A percentile compares a stretch with the other conserved stretches of the same genome.
Evolutionary conservation across 1,284 basidiomycete genomes (phyloP).

Genomic region (Boletus putidus): DNA sequence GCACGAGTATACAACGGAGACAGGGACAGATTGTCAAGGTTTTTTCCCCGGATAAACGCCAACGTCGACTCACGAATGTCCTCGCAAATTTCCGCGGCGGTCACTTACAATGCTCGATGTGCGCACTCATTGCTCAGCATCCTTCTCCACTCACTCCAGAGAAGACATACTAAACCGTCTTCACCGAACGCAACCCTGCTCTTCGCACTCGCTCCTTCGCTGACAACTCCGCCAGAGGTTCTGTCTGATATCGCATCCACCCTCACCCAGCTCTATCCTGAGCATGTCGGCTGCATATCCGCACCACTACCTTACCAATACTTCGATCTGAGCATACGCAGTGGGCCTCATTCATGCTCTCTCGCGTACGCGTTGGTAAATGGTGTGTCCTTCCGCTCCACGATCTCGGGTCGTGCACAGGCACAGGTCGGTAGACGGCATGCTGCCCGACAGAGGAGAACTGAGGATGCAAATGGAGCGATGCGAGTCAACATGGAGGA

Average conservation of each 20-base stretch:
- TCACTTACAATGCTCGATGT: conserved; percentile 23
- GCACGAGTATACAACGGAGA: background rate
- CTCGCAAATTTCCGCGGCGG: conserved; percentile 20
- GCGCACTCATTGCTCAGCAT: conserved; percentile 22
- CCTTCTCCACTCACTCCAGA: conserved; percentile 16
- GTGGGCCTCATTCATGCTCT: conserved; percentile 48
- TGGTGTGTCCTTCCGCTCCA: conserved; percentile 55
- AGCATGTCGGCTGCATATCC: conserved; percentile 61
- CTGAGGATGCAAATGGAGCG: conserved; percentile 22
- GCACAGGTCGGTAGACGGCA: conserved; percentile 70
- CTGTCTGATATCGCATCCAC: conserved; percentile 48
- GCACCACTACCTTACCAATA: conserved; percentile 42
- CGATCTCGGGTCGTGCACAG: conserved; percentile 54
- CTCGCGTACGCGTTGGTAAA: conserved; percentile 49
- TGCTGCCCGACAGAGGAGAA: conserved; percentile 42
- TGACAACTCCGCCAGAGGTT: conserved; percentile 34
- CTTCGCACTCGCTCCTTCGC: conserved; percentile 51
- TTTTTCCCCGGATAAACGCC: background rate
- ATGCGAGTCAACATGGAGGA: conserved; percentile 25
- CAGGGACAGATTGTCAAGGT: background rate
- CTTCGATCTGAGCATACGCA: conserved; percentile 3
- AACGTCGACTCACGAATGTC: conserved; percentile 14
- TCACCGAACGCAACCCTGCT: conserved; percentile 38
- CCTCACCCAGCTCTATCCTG: conserved; percentile 44
- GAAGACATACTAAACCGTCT: background rate